Evolutionary conservation across 306 rosid species (phyloP), one percentile per base, ranked within the genome.

Genomic region (Ormosia emarginata): DNA sequence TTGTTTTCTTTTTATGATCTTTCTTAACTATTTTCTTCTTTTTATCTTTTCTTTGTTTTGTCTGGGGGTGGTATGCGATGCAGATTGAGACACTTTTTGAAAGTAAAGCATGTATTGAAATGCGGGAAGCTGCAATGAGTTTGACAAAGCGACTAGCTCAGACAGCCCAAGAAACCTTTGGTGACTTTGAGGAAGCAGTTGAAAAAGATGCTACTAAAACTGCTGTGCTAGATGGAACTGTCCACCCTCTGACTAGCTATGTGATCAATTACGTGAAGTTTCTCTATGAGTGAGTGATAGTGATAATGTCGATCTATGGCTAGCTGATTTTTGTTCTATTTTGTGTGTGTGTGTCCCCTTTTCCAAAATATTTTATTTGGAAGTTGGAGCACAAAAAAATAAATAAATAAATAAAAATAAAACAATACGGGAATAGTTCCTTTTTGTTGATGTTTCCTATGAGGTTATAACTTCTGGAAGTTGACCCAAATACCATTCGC

Each of bases 151-250:
- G 94, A 56, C 90, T 93, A 79, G 99, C 97, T 79, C 97, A 92
- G 88, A 96, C 98, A 67, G 99, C 98, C 63, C 96, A 91, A 80
- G 98, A 96, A 84, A 96, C 99, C 43, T 93, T 93, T 73, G 92
- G 88, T 81, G 99, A 96, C 82, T 96, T 93, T 84, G 98, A 93
- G 90, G 98, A 96, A 81, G 98, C 98, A n/a, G 97, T 96, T 73
- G 98, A 96, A 78, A 93, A 92, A 70, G 99, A 96, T 87, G 95
- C 94, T 65, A 93, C 99, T 5, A 96, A 96, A 88, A 93, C 98
- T 70, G 87, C 97, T 62, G 93, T 96, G 79, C 87, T 92, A 37
- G 99, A 96, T 85, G 98, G 99, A 85, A 96, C 97, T 52, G 99
- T 96, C 75, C 99, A 96, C 86, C 99, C 99, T 57, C 80, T 96